Evolutionary conservation across 2,329 filamentous ascomycete species (phyloP).

Genomic region (Talaromyces marneffei): DNA sequence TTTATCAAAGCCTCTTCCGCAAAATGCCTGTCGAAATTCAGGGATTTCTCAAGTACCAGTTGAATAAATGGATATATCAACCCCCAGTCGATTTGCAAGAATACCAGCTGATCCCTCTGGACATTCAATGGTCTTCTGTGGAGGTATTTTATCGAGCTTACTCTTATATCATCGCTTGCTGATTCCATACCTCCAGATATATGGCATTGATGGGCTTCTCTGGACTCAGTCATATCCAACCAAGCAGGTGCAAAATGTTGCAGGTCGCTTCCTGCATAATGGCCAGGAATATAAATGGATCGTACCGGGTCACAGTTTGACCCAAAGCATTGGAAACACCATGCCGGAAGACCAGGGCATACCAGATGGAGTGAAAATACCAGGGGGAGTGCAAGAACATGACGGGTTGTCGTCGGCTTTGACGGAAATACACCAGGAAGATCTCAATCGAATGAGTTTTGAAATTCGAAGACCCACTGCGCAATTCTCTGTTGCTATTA

Average conservation of each 20-base stretch:
- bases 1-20: not conserved
- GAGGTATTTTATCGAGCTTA: not conserved
- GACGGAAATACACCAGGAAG: not conserved
- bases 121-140: not conserved
- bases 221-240: not conserved
- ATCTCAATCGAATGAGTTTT: not conserved
- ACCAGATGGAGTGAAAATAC: not conserved
- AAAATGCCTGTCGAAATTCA: not conserved
- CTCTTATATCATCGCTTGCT: not conserved
- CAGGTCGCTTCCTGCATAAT: not conserved
- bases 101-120: constrained; percentile 17
- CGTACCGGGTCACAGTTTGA: not conserved
- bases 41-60: not conserved
- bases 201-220: not conserved
- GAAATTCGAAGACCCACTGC: not conserved
- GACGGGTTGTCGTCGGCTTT: not conserved
- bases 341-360: not conserved
- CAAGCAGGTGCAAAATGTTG: not conserved
- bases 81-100: not conserved
- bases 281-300: not conserved
- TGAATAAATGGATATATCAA: not conserved
- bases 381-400: not conserved
- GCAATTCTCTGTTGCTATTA: not conserved
- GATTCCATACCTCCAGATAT: not conserved
- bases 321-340: not conserved